Evolutionary conservation across 2,329 filamentous ascomycete species (phyloP).

Genomic region (Aspergillus piperis): DNA sequence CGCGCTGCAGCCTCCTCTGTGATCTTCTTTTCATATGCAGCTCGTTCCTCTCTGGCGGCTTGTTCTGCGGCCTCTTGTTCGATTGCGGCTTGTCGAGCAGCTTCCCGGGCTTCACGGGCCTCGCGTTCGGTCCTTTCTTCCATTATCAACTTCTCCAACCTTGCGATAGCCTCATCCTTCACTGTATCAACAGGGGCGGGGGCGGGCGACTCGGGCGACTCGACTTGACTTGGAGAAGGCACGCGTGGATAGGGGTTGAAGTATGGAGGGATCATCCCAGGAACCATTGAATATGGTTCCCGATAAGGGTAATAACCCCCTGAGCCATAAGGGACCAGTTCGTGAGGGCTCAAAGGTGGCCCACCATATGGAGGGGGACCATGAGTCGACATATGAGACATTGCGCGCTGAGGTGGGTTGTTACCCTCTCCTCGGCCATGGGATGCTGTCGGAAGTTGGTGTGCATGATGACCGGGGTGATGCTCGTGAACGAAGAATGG

Average conservation of each 20-base stretch:
- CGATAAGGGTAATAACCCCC: slow-evolving; percentile 39
- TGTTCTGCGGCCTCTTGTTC: slow-evolving; percentile 54
- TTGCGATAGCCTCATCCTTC: slow-evolving; percentile 59
- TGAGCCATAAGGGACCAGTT: slow-evolving; percentile 41
- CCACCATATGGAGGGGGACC: slow-evolving; percentile 32
- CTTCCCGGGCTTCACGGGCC: slow-evolving; percentile 40
- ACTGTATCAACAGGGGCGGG: slow-evolving; percentile 52
- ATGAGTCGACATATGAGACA: slow-evolving; percentile 31
- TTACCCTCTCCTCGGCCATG: slow-evolving; percentile 33
- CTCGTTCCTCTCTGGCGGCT: slow-evolving; percentile 37
- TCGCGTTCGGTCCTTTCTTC: slow-evolving; percentile 47
- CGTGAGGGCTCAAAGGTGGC: slow-evolving; percentile 36
- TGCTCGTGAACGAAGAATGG: slow-evolving; percentile 33
- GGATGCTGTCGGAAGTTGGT: slow-evolving; percentile 22
- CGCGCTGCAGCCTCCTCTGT: slow-evolving; percentile 48
- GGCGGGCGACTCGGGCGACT: slow-evolving; percentile 29
- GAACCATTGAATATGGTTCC: slow-evolving; percentile 36
- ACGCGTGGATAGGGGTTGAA: slow-evolving; percentile 40
- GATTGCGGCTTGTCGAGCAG: slow-evolving; percentile 44
- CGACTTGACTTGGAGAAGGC: slow-evolving; percentile 35
- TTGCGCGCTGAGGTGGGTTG: slow-evolving; percentile 32
- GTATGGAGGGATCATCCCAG: slow-evolving; percentile 40
- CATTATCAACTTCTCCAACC: slow-evolving; percentile 61
- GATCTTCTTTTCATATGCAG: slow-evolving; percentile 45
- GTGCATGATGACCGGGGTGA: slow-evolving; percentile 30